These are phyloP conservation scores for Meyerozyma guilliermondii DNA, from an alignment of 1,139 yeast genomes.

Conservation along the genomic window DNA sequence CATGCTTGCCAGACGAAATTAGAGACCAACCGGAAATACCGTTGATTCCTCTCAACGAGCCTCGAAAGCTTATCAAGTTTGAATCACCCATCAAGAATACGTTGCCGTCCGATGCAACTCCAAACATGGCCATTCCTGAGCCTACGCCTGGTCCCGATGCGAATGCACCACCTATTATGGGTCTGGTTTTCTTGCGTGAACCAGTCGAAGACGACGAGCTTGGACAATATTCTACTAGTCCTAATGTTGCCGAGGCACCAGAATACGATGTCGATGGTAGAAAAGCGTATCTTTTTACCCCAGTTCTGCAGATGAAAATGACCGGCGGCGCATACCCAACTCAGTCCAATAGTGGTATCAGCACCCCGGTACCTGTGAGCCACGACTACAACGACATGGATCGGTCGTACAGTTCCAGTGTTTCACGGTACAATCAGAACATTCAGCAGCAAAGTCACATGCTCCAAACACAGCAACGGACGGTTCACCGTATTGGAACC, in stretches of 20 bases:
- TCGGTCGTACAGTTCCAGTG: conserved; percentile 14
- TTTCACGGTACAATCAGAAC: conserved; percentile 13
- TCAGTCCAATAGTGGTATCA: conserved; percentile 26
- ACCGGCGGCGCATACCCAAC: neutral
- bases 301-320: conserved; percentile 39
- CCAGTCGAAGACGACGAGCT: conserved; percentile 72
- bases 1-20: conserved; percentile 95
- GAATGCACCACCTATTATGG: conserved; percentile 84
- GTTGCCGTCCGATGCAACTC: conserved; percentile 67
- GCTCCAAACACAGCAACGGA: conserved; percentile 21
- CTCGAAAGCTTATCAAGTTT: conserved; percentile 64
- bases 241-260: conserved; percentile 47
- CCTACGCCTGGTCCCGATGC: conserved; percentile 73
- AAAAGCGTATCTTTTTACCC: conserved; percentile 41
- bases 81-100: conserved; percentile 82
- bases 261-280: conserved; percentile 55
- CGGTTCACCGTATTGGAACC: conserved; percentile 15
- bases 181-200: conserved; percentile 80
- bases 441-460: conserved; percentile 13
- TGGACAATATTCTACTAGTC: conserved; percentile 61
- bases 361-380: conserved; percentile 21
- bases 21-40: conserved; percentile 85
- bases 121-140: conserved; percentile 73
- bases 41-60: conserved; percentile 45
- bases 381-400: conserved; percentile 15